Evolutionary conservation across 2,329 filamentous ascomycete genomes (phyloP), one percentile per base, ranked within the genome.

Genomic region (Acrocalymma vagum): DNA sequence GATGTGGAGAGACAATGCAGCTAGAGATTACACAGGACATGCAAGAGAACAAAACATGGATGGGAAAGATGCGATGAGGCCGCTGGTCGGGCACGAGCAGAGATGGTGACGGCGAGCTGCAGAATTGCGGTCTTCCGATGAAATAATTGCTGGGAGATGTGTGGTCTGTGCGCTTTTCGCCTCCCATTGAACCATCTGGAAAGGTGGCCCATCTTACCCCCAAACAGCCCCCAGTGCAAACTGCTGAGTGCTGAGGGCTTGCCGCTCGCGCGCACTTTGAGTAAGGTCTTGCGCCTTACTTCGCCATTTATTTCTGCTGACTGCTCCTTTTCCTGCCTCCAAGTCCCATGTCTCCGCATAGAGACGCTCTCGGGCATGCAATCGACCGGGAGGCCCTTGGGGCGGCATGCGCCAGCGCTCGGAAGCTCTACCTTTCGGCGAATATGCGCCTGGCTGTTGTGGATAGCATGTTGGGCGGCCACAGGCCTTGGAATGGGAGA

Each of bases 401-500:
- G 48, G 50, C 57, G 55, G 51, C 38, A 51, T 47, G 50, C 54
- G 52, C 54, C 45, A 29, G 45, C 48, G 52, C 52, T 49, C 48
- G 41, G 55, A 45, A 48, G 51, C 53, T 42, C 43, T 24, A 27
- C 38, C 51, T 54, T 48, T 44, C 56, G 42, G 39, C 45, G 48
- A 32, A 45, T 49, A 69, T 72, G 69, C 62, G 60, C 60, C 39
- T 30, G 55, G 10, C 42, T 69, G 51, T 48, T 68, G 31, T 51
- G 54, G 26, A 47, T 68, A 8, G 53, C 49, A 20, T 60, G 55
- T 40, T 70, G 63, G 58, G 53, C 57, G 53, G 65, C 63, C 3
- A 36, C 50, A 48, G 73, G 38, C 24, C 55, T 54, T 55, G 68
- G 72, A 69, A 77, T 78, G 75, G 69, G 71, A 42, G 69, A 70